Conservation (phyloP, 352 stramenopile species). For the Phytopythium kandeliae region DNA sequence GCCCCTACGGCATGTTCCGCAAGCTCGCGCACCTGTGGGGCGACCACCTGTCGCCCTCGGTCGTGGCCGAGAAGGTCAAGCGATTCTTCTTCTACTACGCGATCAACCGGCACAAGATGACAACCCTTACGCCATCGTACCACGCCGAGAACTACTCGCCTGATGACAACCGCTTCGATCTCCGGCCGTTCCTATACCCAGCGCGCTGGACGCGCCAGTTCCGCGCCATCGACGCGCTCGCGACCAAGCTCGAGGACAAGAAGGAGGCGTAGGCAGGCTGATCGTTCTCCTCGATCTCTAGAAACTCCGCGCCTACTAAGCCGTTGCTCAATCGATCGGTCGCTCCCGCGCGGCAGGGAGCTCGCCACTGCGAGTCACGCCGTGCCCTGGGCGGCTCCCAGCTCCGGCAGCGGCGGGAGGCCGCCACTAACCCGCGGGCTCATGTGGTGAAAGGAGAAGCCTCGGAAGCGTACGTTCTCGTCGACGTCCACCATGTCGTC, state of each 20-base stretch:
- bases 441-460: constrained; percentile 53
- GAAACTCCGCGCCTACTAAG: background rate
- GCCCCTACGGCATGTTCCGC: constrained; percentile 93
- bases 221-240: constrained; percentile 91
- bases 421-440: background rate
- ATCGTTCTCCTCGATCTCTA: background rate
- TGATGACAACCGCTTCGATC: constrained; percentile 99
- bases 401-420: background rate
- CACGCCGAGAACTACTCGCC: constrained; percentile 98
- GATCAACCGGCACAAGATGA: constrained; percentile 99
- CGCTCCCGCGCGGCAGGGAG: no score
- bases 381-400: background rate
- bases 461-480: constrained; percentile 51
- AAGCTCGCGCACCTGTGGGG: constrained; percentile 87
- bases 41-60: constrained; percentile 60
- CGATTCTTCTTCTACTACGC: constrained; percentile 98
- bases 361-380: background rate
- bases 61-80: constrained; percentile 90
- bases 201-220: constrained; percentile 95
- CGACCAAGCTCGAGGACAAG: constrained; percentile 66
- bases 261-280: constrained; percentile 35
- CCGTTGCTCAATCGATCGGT: background rate
- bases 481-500: constrained; percentile 45
- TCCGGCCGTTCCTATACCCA: constrained; percentile 98
- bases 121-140: constrained; percentile 97